These are phyloP conservation scores for Fusarium nelsonii DNA, from an alignment of 2,329 filamentous ascomycete species.

Conservation along the genomic window DNA sequence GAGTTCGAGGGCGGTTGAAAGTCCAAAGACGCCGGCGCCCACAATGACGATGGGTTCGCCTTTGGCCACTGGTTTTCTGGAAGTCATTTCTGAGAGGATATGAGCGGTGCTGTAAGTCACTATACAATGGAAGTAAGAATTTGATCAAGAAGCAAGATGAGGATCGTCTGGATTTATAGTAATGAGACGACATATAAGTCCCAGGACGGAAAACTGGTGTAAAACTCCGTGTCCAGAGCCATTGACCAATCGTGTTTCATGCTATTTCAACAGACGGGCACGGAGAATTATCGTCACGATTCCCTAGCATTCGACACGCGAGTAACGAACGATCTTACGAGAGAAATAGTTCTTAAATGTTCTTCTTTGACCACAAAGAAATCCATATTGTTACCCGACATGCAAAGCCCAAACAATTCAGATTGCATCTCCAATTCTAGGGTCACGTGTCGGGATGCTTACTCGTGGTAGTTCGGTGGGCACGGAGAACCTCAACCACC, in stretches of 20 bases:
- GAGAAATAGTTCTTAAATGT: neutral
- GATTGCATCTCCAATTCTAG: conserved; percentile 10
- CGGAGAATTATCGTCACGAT: conserved; percentile 17
- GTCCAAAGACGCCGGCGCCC: conserved; percentile 64
- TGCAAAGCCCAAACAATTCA: neutral
- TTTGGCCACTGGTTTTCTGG: conserved; percentile 38
- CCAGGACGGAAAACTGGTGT: conserved; percentile 16
- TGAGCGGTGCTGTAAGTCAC: too few relatives aligned
- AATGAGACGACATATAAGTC: conserved; percentile 10
- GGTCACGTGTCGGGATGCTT: conserved; percentile 12
- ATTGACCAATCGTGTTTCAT: conserved; percentile 38
- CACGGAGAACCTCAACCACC: conserved; percentile 18
- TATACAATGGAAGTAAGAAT: neutral
- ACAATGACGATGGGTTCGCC: conserved; percentile 53
- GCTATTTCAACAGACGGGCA: conserved; percentile 14
- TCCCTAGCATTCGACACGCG: neutral
- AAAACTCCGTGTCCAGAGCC: conserved; percentile 21
- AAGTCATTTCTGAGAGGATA: conserved; percentile 23
- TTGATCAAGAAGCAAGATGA: neutral
- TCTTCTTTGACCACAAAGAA: neutral
- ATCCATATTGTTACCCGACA: neutral
- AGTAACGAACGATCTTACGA: neutral
- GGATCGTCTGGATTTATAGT: neutral
- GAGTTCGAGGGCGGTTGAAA: conserved; percentile 63
- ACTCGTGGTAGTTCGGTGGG: conserved; percentile 11